Evolutionary conservation across 2,329 filamentous ascomycete species (phyloP).

Genomic region (Teratosphaeria pseudoeucalypti): DNA sequence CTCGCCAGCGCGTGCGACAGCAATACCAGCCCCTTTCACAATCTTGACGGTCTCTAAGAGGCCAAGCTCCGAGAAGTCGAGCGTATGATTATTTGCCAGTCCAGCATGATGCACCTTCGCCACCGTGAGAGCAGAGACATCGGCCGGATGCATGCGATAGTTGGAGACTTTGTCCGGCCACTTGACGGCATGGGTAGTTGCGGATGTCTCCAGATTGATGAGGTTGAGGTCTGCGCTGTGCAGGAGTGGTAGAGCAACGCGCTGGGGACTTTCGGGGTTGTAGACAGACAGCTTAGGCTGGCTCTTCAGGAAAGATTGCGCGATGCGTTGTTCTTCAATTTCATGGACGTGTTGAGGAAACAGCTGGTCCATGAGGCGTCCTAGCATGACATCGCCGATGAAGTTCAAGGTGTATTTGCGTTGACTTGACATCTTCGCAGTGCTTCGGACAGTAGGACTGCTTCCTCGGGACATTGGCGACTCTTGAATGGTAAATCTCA

Average conservation of each 20-base stretch:
- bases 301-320: slow-evolving; percentile 4
- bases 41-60: slow-evolving; percentile 27
- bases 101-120: slow-evolving; percentile 26
- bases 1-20: slow-evolving; percentile 26
- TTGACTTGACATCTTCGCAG: background rate
- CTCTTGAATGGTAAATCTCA: background rate
- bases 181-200: slow-evolving; percentile 21
- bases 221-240: slow-evolving; percentile 25
- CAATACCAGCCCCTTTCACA: slow-evolving; percentile 17
- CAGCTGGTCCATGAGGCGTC: slow-evolving; percentile 32
- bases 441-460: background rate
- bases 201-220: slow-evolving; percentile 32
- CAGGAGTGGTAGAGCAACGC: slow-evolving; percentile 25
- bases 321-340: slow-evolving; percentile 15
- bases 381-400: slow-evolving; percentile 34
- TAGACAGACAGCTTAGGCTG: slow-evolving; percentile 19
- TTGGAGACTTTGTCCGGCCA: slow-evolving; percentile 34
- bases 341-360: slow-evolving; percentile 26
- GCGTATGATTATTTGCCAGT: slow-evolving; percentile 32
- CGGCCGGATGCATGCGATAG: slow-evolving; percentile 32
- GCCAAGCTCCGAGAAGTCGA: slow-evolving; percentile 27
- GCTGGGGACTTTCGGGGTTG: slow-evolving; percentile 25
- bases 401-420: slow-evolving; percentile 1
- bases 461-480: background rate
- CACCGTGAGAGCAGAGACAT: slow-evolving; percentile 23